Base-by-base conservation (phyloP, 1,284 basidiomycete species). In the Paramarasmius palmivorus region DNA sequence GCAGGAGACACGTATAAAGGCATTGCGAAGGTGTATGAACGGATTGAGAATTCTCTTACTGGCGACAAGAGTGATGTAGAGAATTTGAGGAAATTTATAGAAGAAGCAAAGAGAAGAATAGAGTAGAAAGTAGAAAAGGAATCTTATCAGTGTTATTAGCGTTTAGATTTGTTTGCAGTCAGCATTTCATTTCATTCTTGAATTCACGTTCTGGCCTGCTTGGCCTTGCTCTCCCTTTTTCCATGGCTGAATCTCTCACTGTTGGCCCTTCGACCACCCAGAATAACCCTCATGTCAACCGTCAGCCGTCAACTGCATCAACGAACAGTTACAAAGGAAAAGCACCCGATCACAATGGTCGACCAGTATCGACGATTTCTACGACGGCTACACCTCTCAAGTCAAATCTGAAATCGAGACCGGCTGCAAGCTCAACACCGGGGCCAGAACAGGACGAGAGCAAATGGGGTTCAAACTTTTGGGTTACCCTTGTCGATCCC, bases 401-500 rank as follows among this genome's bases (percentile, higher is more conserved):
- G 50, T 61, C 65, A 2, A 54, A 59, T 37, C 61, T 65, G n/a
- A 55, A 55, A 51, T 55, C 60, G 23, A 65, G 60, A 39, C 58
- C 63, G 32, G 63, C 61, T 19, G 67, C 63, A 49, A 65, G 59
- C 47, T 59, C 59, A 20, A 57, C 63, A 36, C 61, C 62, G 50
- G 63, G 61, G 12, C 69, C 65, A 55, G 72, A 73, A 53, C 65
- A 55, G 52, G 74, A 76, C 45, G 78, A 79, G 45, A 70, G 73
- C 44, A 76, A 74, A 50, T 90, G 90, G 90, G 90, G 90, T 4
- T 81, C 87, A n/a, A 86, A 92, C 66, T 92, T 92, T 65, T 92
- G 90, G 90, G 89, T 92, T 5, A 92, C 90, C 6, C 74, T 92
- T 50, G 77, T 88, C 53, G 90, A 92, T 73, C 90, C 90, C 17